These are phyloP conservation scores for Sporothrix schenckii DNA, from an alignment of 2,329 filamentous ascomycete genomes.

Conservation along the genomic window DNA sequence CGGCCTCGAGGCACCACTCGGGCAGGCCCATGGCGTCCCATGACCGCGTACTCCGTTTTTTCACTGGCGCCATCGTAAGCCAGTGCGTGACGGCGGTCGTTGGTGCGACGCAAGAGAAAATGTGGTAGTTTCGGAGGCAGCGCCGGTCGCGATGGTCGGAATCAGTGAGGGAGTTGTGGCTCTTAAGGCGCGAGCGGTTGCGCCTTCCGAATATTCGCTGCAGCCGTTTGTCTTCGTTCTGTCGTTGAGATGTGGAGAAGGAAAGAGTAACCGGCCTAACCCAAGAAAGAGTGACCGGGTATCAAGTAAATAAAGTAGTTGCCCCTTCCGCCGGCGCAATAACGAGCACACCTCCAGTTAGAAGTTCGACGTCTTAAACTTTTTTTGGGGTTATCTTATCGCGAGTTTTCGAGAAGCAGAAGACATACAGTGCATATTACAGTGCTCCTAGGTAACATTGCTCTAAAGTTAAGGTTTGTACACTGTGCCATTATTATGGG, in stretches of 20 bases:
- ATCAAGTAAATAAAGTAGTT: slow-evolving; percentile 14
- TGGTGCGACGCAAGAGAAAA: not conserved
- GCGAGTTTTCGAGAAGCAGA: not conserved
- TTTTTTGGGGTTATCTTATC: slow-evolving; percentile 33
- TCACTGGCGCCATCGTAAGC: slow-evolving; percentile 41
- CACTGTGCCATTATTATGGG: not conserved
- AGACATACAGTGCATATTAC: not conserved
- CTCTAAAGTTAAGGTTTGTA: not conserved
- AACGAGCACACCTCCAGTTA: slow-evolving; percentile 1
- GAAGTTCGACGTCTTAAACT: slow-evolving; percentile 23
- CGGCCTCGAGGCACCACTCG: slow-evolving; percentile 83
- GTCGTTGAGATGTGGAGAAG: not conserved
- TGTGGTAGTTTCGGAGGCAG: not conserved
- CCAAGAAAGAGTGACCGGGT: not conserved
- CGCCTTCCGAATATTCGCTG: not conserved
- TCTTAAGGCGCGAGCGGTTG: not conserved
- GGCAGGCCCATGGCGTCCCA: slow-evolving; percentile 73
- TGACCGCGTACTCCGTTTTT: slow-evolving; percentile 52
- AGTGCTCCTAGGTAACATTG: not conserved
- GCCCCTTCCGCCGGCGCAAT: slow-evolving; percentile 21
- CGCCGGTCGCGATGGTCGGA: not conserved
- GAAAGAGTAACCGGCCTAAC: not conserved
- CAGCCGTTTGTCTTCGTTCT: not conserved
- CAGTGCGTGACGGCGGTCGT: not conserved
- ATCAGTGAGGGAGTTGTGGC: not conserved